phyloP scores from a whole-genome alignment of 495 filamentous ascomycete genomes.

The Usnea hakonensis region DNA sequence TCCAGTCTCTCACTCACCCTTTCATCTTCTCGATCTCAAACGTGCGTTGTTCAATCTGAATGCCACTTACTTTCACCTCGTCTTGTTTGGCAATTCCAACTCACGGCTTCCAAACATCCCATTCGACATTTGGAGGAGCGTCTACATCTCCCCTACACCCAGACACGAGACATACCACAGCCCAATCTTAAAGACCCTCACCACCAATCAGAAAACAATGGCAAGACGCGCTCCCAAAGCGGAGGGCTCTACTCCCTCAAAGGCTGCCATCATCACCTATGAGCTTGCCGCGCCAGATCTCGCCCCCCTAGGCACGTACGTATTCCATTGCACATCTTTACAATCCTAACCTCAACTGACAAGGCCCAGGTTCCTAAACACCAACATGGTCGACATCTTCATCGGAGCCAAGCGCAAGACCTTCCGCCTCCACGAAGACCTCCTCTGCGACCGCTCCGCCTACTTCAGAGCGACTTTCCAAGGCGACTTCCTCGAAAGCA shows the following conservation, averaged over 20 bases:
- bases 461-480: slow-evolving; percentile 20
- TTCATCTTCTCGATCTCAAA: neutral
- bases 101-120: neutral
- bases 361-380: neutral
- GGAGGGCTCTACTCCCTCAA: neutral
- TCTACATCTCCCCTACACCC: neutral
- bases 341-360: neutral
- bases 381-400: slow-evolving; percentile 7
- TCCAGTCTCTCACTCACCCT: neutral
- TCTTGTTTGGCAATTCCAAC: neutral
- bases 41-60: neutral
- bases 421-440: slow-evolving; percentile 19
- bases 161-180: neutral
- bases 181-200: neutral
- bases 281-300: neutral
- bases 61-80: neutral
- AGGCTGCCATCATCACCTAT: neutral
- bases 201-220: neutral
- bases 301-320: neutral
- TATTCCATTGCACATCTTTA: neutral
- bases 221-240: neutral
- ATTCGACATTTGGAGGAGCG: neutral
- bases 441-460: slow-evolving; percentile 16
- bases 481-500: slow-evolving; percentile 17
- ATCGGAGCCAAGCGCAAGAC: slow-evolving; percentile 15